These are phyloP conservation scores for Penicillium cataractarum DNA, from an alignment of 495 filamentous ascomycete genomes.

Conservation along the genomic window DNA sequence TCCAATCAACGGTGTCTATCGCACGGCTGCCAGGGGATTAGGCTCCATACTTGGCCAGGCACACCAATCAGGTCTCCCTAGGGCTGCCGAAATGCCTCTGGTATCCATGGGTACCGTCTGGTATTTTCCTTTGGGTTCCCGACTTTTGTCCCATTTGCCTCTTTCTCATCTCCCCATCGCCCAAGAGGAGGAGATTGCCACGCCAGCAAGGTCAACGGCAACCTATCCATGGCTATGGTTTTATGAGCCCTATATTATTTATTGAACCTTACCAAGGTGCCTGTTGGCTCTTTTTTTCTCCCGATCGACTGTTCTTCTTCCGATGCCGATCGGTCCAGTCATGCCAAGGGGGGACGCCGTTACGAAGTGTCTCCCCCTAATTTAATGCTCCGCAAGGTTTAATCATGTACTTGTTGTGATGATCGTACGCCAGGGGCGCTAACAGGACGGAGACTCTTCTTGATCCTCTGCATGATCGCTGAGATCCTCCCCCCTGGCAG, in stretches of 20 bases:
- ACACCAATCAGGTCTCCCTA: conserved; percentile 29
- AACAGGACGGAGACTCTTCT: neutral
- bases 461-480: conserved; percentile 5
- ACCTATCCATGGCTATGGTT: neutral
- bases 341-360: conserved; percentile 18
- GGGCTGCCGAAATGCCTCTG: conserved; percentile 20
- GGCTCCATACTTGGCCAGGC: conserved; percentile 22
- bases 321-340: neutral
- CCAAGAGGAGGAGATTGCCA: neutral
- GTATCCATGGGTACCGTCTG: conserved; percentile 32
- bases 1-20: conserved; percentile 7
- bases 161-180: neutral
- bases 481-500: conserved; percentile 12
- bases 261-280: neutral
- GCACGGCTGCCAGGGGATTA: conserved; percentile 7
- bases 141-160: neutral
- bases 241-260: neutral
- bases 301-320: neutral
- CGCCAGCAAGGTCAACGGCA: neutral
- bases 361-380: conserved; percentile 7
- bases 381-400: conserved; percentile 23
- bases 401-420: conserved; percentile 19
- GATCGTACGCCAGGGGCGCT: conserved; percentile 26
- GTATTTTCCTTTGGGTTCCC: conserved; percentile 4
- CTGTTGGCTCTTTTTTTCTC: neutral